Evolutionary conservation across 75 land plant genomes (phyloP).

Genomic region (Pseudotsuga menziesii): DNA sequence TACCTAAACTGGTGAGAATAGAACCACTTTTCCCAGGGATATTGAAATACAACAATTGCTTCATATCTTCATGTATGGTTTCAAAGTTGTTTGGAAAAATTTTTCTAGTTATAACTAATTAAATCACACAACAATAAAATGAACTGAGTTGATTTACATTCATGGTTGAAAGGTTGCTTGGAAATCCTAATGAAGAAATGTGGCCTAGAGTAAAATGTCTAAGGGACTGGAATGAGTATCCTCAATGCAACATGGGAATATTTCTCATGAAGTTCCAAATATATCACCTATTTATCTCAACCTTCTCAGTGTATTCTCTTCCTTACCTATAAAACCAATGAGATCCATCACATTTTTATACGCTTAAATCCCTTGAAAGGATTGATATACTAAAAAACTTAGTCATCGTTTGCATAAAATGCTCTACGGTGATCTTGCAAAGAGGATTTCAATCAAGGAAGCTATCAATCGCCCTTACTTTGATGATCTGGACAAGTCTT

Average conservation of each 20-base stretch:
- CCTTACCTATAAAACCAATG: not conserved
- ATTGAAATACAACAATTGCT: conserved; percentile 62
- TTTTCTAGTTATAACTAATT: not conserved
- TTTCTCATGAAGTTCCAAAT: conserved; percentile 65
- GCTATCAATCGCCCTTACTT: conserved; percentile 74
- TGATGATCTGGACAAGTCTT: conserved; percentile 61
- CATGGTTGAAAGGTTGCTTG: conserved; percentile 56
- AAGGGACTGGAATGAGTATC: conserved; percentile 94
- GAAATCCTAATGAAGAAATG: conserved; percentile 79
- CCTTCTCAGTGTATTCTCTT: conserved; percentile 43
- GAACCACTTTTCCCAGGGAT: conserved; percentile 53
- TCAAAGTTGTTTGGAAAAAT: not conserved
- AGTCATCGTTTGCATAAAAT: conserved; percentile 38
- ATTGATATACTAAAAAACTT: not conserved
- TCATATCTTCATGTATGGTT: conserved; percentile 53
- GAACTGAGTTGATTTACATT: not conserved
- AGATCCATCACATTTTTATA: not conserved
- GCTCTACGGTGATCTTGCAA: conserved; percentile 59
- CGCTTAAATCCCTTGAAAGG: not conserved
- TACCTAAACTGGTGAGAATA: conserved; percentile 48
- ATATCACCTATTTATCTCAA: conserved; percentile 57
- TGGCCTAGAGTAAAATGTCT: conserved; percentile 91
- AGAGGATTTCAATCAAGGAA: conserved; percentile 65
- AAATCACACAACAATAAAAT: not conserved
- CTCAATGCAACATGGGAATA: conserved; percentile 73